Base-by-base conservation (phyloP, 192 early-diverging fungal genomes). In the Phycomyces nitens region DNA sequence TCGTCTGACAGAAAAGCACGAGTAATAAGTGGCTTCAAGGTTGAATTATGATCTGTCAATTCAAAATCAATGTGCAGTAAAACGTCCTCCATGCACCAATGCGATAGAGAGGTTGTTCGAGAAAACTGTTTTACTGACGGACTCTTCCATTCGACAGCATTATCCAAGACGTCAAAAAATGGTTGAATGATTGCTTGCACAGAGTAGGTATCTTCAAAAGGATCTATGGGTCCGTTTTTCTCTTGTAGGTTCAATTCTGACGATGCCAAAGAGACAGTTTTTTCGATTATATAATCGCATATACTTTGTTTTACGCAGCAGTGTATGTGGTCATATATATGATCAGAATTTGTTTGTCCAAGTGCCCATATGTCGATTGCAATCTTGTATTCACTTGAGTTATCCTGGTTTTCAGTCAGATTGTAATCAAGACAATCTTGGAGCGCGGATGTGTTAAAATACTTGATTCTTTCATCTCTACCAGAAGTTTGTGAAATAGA, bases 251-350 rank as follows among this genome's bases (percentile, higher is more conserved):
- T n/a, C 12, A 11, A 47, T 3, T 47, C 44, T 11, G 3, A 18
- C 12, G 44, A 6, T 47, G 18, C 2, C 12, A 47, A 18, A 1
- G 44, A 2, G 18, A 47, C 78, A 5, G 68, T 72, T 11, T 63
- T 58, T 65, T 85, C 83, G 44, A 83, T 73, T 20, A 81, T 72
- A 50, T 81, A 82, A 24, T 85, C 83, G 53, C 83, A 85, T 15
- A 85, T 54, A 40, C 75, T 77, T 59, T 83, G 83, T 9, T 65
- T 67, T 53, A 82, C 80, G 52, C 81, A 81, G 41, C 68, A 65
- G 38, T 53, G 65, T 34, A 85, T 56, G 12, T 75, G 50, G 0
- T 82, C 75, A 20, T 80, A 51, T 3, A 85, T 39, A 0, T 62
- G 53, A 0, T 66, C 20, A 0, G 70, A 72, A 52, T 80, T 75